Conservation (phyloP, 2,329 filamentous ascomycete genomes). For the Ascochyta fabae region DNA sequence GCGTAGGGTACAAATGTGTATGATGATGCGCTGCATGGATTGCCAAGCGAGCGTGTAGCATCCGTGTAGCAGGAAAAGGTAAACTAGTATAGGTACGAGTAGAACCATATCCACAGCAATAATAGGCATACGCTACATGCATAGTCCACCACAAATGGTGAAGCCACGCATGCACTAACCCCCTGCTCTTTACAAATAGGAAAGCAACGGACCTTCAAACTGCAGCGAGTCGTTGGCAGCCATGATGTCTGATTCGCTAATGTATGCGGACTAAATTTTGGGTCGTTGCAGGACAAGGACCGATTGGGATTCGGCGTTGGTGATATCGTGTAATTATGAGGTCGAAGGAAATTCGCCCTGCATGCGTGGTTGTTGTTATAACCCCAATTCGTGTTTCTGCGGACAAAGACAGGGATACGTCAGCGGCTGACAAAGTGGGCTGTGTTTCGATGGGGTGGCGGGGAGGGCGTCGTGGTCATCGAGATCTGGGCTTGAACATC, state of each 20-base stretch:
- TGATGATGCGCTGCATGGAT: too few relatives aligned
- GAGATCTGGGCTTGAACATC: background rate
- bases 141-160: background rate
- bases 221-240: conserved; percentile 4
- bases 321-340: conserved; percentile 7
- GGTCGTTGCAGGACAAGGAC: too few relatives aligned
- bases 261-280: background rate
- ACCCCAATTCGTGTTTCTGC: background rate
- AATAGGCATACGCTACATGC: background rate
- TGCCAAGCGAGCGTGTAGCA: background rate
- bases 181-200: background rate
- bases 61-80: background rate
- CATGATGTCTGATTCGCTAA: conserved; percentile 2
- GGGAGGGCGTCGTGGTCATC: background rate
- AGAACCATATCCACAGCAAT: too few relatives aligned
- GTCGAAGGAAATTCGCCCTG: background rate
- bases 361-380: conserved; percentile 3
- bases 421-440: conserved; percentile 2
- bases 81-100: too few relatives aligned
- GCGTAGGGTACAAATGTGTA: too few relatives aligned
- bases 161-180: background rate
- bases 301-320: too few relatives aligned
- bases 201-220: conserved; percentile 8
- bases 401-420: conserved; percentile 1
- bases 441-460: background rate